Percentiles rank a stretch among this genome's conserved stretches.
phyloP scores from a whole-genome alignment of 345 rosid genomes.

The Theobroma cacao region DNA sequence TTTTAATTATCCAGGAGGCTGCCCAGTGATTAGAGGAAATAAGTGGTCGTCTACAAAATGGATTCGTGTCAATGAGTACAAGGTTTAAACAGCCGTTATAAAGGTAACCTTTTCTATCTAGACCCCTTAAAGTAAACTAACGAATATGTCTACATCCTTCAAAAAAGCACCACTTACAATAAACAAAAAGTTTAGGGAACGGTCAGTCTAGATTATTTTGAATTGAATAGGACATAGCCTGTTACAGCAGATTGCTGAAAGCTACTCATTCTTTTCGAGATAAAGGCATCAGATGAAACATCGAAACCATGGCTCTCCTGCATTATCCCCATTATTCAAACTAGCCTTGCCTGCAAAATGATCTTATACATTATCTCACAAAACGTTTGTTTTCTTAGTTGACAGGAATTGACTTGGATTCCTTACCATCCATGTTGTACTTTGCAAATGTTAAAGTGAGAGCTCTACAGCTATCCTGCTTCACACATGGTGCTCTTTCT shows the following conservation, averaged over 20 bases:
- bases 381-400: background rate
- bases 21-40: constrained; percentile 86
- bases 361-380: background rate
- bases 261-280: background rate
- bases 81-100: constrained; percentile 30
- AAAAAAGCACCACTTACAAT: background rate
- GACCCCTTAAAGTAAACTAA: background rate
- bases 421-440: background rate
- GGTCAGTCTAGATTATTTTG: background rate
- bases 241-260: background rate
- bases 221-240: background rate
- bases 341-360: background rate
- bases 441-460: constrained; percentile 14
- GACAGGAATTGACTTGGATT: constrained; percentile 19
- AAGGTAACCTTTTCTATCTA: constrained; percentile 33
- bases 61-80: constrained; percentile 80
- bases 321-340: background rate
- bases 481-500: background rate
- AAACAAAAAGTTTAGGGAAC: background rate
- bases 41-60: constrained; percentile 99
- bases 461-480: background rate
- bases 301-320: background rate
- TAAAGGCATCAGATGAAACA: background rate
- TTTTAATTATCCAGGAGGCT: constrained; percentile 61
- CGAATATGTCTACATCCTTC: background rate